phyloP scores from a whole-genome alignment of 129 eudicot genomes.

The Flaveria bidentis region DNA sequence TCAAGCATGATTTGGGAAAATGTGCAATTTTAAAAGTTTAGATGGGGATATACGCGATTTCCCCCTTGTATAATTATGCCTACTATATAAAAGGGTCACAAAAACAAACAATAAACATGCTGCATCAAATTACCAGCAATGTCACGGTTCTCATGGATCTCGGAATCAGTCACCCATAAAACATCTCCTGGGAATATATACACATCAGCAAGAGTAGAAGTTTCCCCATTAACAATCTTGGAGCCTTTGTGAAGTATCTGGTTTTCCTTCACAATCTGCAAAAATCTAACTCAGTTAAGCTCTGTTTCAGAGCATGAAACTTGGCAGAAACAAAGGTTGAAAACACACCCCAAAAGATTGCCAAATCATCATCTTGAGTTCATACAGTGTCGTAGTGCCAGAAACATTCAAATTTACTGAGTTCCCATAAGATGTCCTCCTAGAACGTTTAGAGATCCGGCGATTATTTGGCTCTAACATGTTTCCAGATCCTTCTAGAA shows the following conservation, averaged over 20 bases:
- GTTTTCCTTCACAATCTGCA: constrained; percentile 98
- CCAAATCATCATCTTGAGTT: constrained; percentile 99
- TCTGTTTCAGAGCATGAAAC: constrained; percentile 13
- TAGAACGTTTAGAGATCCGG: constrained; percentile 91
- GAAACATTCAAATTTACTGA: constrained; percentile 81
- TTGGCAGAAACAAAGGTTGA: background rate
- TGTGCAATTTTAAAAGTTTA: too few relatives aligned
- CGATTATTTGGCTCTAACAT: constrained; percentile 71
- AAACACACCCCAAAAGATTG: constrained; percentile 92
- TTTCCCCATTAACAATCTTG: constrained; percentile 69
- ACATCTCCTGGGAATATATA: constrained; percentile 88
- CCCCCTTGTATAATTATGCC: background rate
- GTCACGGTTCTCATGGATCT: constrained; percentile 94
- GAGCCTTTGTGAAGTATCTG: constrained; percentile 95
- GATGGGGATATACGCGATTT: too few relatives aligned
- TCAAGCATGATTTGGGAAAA: too few relatives aligned
- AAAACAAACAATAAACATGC: background rate
- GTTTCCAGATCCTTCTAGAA: constrained; percentile 80
- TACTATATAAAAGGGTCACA: background rate
- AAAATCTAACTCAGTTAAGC: constrained; percentile 12
- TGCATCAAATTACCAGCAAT: constrained; percentile 71
- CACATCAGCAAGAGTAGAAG: constrained; percentile 77
- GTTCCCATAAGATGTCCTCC: constrained; percentile 78
- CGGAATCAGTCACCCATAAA: constrained; percentile 90
- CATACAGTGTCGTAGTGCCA: constrained; percentile 83